Evolutionary conservation across 192 early-diverging fungal genomes (phyloP).

Genomic region (Gamsiella multidivaricata): DNA sequence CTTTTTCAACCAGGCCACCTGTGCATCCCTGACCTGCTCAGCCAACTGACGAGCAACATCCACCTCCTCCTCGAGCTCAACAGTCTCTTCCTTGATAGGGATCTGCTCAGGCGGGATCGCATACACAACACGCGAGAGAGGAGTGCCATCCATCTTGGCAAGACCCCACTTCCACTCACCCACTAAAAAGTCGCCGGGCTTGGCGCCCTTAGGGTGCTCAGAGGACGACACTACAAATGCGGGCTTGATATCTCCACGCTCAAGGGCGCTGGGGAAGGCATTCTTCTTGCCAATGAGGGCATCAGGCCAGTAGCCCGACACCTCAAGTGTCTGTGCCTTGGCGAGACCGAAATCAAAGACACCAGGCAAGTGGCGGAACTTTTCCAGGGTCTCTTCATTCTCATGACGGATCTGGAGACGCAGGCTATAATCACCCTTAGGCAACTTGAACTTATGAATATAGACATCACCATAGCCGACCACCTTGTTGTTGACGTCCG

Average conservation of each 20-base stretch:
- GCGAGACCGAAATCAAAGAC: conserved; percentile 73
- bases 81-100: conserved; percentile 60
- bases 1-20: conserved; percentile 87
- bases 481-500: conserved; percentile 83
- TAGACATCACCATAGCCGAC: conserved; percentile 80
- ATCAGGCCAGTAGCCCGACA: conserved; percentile 68
- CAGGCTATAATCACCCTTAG: conserved; percentile 87
- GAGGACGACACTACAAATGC: conserved; percentile 67
- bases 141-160: conserved; percentile 58
- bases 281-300: conserved; percentile 57
- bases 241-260: conserved; percentile 61
- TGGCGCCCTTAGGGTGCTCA: conserved; percentile 74
- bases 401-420: conserved; percentile 82
- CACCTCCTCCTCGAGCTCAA: conserved; percentile 63
- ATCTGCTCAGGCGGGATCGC: conserved; percentile 59
- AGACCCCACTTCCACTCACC: conserved; percentile 73
- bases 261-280: conserved; percentile 60
- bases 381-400: conserved; percentile 76
- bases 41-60: conserved; percentile 59
- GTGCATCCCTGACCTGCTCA: conserved; percentile 82
- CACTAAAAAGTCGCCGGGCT: conserved; percentile 81
- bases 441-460: conserved; percentile 73
- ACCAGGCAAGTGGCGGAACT: conserved; percentile 70
- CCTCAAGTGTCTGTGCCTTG: conserved; percentile 63
- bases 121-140: conserved; percentile 59